Percentiles rank a stretch among this genome's conserved stretches.
phyloP scores from a whole-genome alignment of 2,329 filamentous ascomycete species.

The Fusarium buxicola region DNA sequence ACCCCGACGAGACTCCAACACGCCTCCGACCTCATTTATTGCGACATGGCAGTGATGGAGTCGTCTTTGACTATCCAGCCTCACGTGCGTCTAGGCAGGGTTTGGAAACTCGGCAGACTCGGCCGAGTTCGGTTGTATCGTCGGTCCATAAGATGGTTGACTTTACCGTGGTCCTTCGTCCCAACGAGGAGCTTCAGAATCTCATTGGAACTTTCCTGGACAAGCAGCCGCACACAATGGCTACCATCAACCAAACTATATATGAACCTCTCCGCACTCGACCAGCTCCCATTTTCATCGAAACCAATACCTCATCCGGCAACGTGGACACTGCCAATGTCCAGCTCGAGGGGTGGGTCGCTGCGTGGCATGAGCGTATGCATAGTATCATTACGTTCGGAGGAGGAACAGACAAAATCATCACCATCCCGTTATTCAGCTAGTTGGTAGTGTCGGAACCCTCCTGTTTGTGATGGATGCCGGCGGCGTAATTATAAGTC shows the following conservation, averaged over 20 bases:
- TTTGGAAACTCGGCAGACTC: too few species aligned
- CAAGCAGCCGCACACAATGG: background rate
- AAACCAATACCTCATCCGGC: slow-evolving; percentile 14
- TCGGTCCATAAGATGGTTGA: slow-evolving; percentile 28
- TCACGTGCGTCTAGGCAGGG: too few species aligned
- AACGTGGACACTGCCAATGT: slow-evolving; percentile 13
- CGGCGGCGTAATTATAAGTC: slow-evolving; percentile 16
- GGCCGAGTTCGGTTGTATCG: too few species aligned
- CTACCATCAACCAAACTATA: slow-evolving; percentile 16
- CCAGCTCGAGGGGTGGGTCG: slow-evolving; percentile 18
- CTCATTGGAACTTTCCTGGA: slow-evolving; percentile 3
- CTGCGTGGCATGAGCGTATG: slow-evolving; percentile 27
- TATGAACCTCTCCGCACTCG: slow-evolving; percentile 5
- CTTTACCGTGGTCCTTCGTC: slow-evolving; percentile 13
- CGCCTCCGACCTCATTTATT: background rate
- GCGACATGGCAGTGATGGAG: background rate
- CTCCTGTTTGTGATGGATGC: slow-evolving; percentile 22
- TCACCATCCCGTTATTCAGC: slow-evolving; percentile 16
- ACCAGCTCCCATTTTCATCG: slow-evolving; percentile 20
- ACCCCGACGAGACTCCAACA: background rate
- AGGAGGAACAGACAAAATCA: background rate
- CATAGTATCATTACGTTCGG: slow-evolving; percentile 11
- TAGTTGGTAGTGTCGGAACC: slow-evolving; percentile 17
- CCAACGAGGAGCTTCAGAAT: background rate
- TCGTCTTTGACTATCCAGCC: background rate